Conservation (phyloP, 257 asterid genomes). For the Handroanthus guayacan region DNA sequence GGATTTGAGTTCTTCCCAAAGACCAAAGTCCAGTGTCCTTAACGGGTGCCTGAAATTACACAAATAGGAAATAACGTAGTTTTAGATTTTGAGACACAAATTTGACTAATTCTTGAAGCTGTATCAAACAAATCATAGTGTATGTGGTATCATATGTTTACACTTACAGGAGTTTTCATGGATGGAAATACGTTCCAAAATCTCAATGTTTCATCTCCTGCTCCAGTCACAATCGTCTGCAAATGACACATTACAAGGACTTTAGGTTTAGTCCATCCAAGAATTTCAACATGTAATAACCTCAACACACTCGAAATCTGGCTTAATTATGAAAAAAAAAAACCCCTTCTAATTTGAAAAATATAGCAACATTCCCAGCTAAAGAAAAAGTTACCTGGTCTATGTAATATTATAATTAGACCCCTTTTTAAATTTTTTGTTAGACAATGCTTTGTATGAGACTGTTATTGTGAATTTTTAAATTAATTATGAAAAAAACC, state of each 20-base stretch:
- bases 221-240: slow-evolving; percentile 97
- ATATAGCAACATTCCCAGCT: no score
- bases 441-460: no score
- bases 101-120: slow-evolving; percentile 5
- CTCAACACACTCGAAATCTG: no score
- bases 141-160: background rate
- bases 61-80: background rate
- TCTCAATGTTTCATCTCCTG: slow-evolving; percentile 95
- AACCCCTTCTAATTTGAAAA: no score
- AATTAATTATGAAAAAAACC: no score
- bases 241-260: slow-evolving; percentile 1
- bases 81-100: background rate
- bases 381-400: no score
- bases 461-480: no score
- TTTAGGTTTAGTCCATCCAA: background rate
- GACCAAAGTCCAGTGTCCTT: slow-evolving; percentile 94
- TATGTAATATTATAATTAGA: background rate
- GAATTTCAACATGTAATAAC: no score
- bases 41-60: slow-evolving; percentile 64
- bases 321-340: no score
- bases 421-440: no score
- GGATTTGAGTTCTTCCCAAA: slow-evolving; percentile 85
- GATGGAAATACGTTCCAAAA: slow-evolving; percentile 96
- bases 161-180: slow-evolving; percentile 76
- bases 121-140: background rate